phyloP scores from a whole-genome alignment of 1,284 basidiomycete genomes.

The Xerocomus minutiporus region DNA sequence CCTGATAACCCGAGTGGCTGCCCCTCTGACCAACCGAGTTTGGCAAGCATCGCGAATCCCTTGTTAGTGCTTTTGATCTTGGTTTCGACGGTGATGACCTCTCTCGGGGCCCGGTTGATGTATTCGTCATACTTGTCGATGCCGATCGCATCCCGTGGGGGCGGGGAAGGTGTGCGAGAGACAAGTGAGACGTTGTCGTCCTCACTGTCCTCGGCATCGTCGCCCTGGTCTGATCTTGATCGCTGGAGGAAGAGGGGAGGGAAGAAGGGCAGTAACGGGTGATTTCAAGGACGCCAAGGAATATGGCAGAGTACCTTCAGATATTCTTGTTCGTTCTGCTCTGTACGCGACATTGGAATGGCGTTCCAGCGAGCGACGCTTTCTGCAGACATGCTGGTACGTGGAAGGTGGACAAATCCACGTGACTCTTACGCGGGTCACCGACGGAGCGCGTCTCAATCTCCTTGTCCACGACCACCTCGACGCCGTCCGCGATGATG shows the following conservation, averaged over 20 bases:
- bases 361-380: slow-evolving; percentile 69
- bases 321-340: slow-evolving; percentile 22
- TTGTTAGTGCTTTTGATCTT: slow-evolving; percentile 72
- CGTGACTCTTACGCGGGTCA: background rate
- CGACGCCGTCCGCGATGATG: slow-evolving; percentile 43
- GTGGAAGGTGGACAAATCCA: background rate
- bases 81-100: slow-evolving; percentile 73
- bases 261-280: slow-evolving; percentile 46
- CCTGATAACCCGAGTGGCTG: slow-evolving; percentile 70
- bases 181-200: slow-evolving; percentile 67
- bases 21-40: slow-evolving; percentile 77
- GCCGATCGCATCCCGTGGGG: slow-evolving; percentile 44
- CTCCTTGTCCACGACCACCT: slow-evolving; percentile 4
- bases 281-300: slow-evolving; percentile 38
- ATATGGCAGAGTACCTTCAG: slow-evolving; percentile 66
- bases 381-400: slow-evolving; percentile 51
- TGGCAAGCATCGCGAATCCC: slow-evolving; percentile 73
- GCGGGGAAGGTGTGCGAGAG: slow-evolving; percentile 67
- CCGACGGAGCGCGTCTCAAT: background rate
- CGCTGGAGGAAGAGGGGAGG: slow-evolving; percentile 54
- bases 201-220: slow-evolving; percentile 41
- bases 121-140: slow-evolving; percentile 70
- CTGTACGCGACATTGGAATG: slow-evolving; percentile 47
- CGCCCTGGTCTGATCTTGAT: slow-evolving; percentile 38
- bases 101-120: slow-evolving; percentile 44